phyloP scores from a whole-genome alignment of 176 grass and related monocot genomes.

The Luzula sylvatica region DNA sequence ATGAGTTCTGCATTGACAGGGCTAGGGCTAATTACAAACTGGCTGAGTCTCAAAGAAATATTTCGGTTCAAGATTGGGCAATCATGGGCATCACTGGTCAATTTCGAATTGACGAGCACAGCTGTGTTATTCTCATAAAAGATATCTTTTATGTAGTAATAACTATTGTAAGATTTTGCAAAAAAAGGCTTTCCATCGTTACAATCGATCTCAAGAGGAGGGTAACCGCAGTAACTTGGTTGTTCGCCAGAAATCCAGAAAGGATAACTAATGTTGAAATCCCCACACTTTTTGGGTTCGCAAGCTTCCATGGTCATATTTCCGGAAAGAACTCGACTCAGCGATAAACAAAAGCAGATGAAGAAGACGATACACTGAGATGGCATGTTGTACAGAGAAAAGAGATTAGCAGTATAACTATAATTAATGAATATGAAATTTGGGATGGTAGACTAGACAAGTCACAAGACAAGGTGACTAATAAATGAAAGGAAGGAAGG shows the following conservation, averaged over 20 bases:
- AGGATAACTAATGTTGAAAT: slow-evolving; percentile 23
- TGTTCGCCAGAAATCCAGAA: slow-evolving; percentile 36
- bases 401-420: no score
- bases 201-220: slow-evolving; percentile 12
- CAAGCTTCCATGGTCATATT: background rate
- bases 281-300: slow-evolving; percentile 17
- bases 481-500: no score
- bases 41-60: slow-evolving; percentile 18
- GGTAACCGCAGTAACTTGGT: slow-evolving; percentile 18
- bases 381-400: no score
- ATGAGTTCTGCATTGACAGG: slow-evolving; percentile 25
- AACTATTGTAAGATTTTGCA: background rate
- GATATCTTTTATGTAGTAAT: slow-evolving; percentile 10
- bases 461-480: no score
- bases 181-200: background rate
- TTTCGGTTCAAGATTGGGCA: background rate
- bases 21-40: slow-evolving; percentile 9
- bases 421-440: no score
- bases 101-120: background rate
- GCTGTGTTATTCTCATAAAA: slow-evolving; percentile 25
- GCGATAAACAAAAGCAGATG: background rate
- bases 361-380: background rate
- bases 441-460: no score
- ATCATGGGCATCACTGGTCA: background rate
- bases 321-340: background rate